Conservation (phyloP, 208 protist genomes). For the Acanthamoeba lenticulata region DNA sequence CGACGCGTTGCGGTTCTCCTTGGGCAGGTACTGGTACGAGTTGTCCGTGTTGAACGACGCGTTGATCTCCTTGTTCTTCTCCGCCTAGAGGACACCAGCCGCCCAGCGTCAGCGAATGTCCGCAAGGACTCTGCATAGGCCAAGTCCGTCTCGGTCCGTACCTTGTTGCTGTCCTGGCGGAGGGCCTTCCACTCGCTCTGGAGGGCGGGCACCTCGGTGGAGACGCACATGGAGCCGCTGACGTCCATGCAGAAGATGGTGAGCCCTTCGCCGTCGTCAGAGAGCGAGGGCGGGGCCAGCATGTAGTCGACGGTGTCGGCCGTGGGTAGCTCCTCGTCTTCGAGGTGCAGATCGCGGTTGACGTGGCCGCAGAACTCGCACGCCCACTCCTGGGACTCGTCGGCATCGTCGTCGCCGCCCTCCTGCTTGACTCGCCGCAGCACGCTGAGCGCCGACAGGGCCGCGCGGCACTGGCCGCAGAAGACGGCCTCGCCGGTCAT, state of each 20-base stretch:
- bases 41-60: background rate
- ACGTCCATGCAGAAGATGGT: constrained; percentile 16
- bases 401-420: background rate
- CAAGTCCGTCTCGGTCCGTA: background rate
- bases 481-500: constrained; percentile 54
- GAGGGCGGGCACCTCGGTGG: constrained; percentile 42
- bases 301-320: constrained; percentile 35
- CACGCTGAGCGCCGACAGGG: background rate
- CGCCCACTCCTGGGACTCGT: background rate
- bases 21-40: background rate
- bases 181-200: constrained; percentile 44
- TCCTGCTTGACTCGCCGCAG: background rate
- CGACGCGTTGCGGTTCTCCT: constrained; percentile 31
- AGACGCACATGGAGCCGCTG: constrained; percentile 65
- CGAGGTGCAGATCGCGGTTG: background rate
- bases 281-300: background rate
- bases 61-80: constrained; percentile 18
- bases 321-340: constrained; percentile 39
- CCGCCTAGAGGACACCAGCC: background rate
- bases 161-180: background rate
- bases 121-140: no score
- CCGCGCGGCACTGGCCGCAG: background rate
- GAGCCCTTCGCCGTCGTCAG: background rate
- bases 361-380: constrained; percentile 22
- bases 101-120: no score